These are phyloP conservation scores for Colletotrichum higginsianum DNA, from an alignment of 2,329 filamentous ascomycete genomes.

Conservation along the genomic window DNA sequence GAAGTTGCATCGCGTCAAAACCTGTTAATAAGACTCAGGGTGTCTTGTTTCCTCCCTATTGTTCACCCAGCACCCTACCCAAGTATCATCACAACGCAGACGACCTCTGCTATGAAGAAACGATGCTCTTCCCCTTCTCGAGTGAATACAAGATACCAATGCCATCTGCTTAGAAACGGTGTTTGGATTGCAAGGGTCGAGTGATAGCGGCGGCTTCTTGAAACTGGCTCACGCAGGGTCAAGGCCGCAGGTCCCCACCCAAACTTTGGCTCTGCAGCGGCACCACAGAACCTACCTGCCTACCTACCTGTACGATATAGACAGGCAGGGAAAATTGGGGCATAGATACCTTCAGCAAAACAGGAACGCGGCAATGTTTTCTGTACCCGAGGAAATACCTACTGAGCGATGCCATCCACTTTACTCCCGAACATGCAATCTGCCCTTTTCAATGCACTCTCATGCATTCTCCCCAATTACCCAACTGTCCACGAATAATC, in stretches of 20 bases:
- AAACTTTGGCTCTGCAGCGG: conserved; percentile 30
- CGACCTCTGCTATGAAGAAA: no score
- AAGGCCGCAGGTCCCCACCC: conserved; percentile 27
- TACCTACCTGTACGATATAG: no score
- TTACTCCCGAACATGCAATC: conserved; percentile 26
- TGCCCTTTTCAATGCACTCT: conserved; percentile 36
- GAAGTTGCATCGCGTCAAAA: background rate
- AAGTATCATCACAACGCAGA: no score
- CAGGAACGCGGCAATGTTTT: conserved; percentile 19
- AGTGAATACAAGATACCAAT: conserved; percentile 2
- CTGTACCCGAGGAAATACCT: conserved; percentile 26
- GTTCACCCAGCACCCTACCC: no score
- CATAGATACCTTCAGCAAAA: background rate
- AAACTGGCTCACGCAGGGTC: conserved; percentile 41
- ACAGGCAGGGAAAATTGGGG: no score
- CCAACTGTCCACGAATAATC: background rate
- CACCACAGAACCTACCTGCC: conserved; percentile 1
- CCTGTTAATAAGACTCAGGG: background rate
- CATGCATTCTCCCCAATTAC: conserved; percentile 22
- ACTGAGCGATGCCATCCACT: conserved; percentile 20
- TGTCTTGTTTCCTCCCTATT: no score
- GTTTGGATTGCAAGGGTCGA: conserved; percentile 36
- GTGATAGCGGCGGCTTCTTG: conserved; percentile 36
- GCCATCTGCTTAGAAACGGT: conserved; percentile 11
- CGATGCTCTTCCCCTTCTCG: no score